Base-by-base conservation (phyloP, 129 eudicot genomes). In the Tagetes erecta region DNA sequence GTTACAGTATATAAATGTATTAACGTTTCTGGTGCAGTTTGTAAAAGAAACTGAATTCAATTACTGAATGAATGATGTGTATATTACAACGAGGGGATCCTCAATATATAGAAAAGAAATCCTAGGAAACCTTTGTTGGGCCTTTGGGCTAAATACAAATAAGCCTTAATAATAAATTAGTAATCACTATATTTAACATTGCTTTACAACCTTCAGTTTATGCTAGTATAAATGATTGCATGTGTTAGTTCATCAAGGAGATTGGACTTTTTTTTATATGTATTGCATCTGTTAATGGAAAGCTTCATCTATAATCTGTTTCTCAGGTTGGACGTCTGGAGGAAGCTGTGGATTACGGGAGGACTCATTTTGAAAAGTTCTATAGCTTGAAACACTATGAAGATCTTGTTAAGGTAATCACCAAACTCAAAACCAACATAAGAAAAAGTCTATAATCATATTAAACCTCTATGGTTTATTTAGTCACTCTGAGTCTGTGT, bases 321-420 rank as follows among this genome's bases (percentile, higher is more conserved):
- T 76, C 72, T 52, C n/a, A 94, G 99, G 88, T 55, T 60, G 88
- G 87, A 36, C 79, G 70, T 70, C 86, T 91, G 50, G 97, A 84
- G 78, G 88, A 91, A 78, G 99, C 99, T 75, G 75, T 94, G 76
- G 63, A 27, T 33, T 87, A 88, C 52, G 99, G 96, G 41, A 88
- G 88, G 79, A 55, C 67, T 9, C 87, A 73, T 49, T 83, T 94
- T 77, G 90, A 68, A 55, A 94, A 87, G 76, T 91, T 87, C 65
- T 76, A 72, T 62, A 64, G 52, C 40, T 44, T 73, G 69, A 78
- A 78, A 69, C 87, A 79, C 6, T 85, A 73, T 71, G 84, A 81
- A 57, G 92, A 84, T 76, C 80, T 94, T 57, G 80, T 93, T 47
- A 78, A 82, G 99, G 99, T 94, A 80, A 57, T 2, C 6, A 13